phyloP scores from a whole-genome alignment of 2,329 filamentous ascomycete species.

The Lachnum nothofagi region DNA sequence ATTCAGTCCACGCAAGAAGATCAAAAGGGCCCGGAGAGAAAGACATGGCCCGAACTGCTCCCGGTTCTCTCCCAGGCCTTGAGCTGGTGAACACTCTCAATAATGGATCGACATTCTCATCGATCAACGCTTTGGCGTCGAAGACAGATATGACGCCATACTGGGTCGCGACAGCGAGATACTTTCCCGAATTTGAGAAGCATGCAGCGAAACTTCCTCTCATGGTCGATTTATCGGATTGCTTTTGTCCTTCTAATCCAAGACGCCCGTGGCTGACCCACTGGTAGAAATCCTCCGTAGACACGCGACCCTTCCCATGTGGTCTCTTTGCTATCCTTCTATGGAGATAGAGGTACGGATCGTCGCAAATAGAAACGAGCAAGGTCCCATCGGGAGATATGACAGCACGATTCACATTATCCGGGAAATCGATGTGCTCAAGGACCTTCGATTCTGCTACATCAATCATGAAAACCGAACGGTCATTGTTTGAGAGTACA shows the following conservation, averaged over 20 bases:
- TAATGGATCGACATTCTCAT: constrained; percentile 52
- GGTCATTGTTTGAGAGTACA: constrained; percentile 84
- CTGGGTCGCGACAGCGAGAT: constrained; percentile 73
- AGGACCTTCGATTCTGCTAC: constrained; percentile 64
- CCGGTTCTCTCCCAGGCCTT: constrained; percentile 47
- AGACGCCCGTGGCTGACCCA: constrained; percentile 51
- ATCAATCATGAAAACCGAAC: constrained; percentile 77
- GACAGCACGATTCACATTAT: constrained; percentile 89
- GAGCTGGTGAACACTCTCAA: constrained; percentile 75
- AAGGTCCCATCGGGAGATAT: constrained; percentile 82
- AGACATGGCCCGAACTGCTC: constrained; percentile 83
- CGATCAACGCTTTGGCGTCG: constrained; percentile 48
- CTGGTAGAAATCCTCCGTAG: constrained; percentile 31
- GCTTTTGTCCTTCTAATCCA: constrained; percentile 53
- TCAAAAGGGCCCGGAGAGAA: constrained; percentile 90
- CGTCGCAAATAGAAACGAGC: constrained; percentile 80
- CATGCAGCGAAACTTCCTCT: constrained; percentile 72
- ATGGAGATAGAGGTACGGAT: constrained; percentile 81
- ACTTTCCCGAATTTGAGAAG: constrained; percentile 66
- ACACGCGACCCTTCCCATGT: not conserved
- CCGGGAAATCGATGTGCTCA: constrained; percentile 67
- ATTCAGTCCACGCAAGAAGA: constrained; percentile 89
- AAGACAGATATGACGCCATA: constrained; percentile 76
- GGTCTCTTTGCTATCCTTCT: constrained; percentile 38
- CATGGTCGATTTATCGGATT: constrained; percentile 49